Evolutionary conservation across 495 filamentous ascomycete species (phyloP), one percentile per base, ranked within the genome.

Genomic region (Penicillium coprophilum): DNA sequence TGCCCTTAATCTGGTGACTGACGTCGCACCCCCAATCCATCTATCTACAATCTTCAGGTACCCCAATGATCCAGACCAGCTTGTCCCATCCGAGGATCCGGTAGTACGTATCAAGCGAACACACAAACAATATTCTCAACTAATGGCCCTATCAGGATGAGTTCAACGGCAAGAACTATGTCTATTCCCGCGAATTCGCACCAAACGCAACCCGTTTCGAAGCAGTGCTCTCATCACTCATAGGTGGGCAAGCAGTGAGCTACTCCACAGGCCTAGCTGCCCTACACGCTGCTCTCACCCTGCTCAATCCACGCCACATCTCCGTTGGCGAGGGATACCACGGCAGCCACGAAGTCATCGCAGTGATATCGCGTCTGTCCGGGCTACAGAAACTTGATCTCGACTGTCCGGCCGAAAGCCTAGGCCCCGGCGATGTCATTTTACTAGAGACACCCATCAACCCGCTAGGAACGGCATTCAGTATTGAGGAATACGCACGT

Each of bases 361-460:
- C 67, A 0, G 68, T 96, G 13, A 72, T 91, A 32, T 59, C 75
- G 38, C 85, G 85, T 55, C 82, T 96, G 30, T 87, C 82, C 38
- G 84, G 85, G 0, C 77, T 90, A 17, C 64, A 82, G 45, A 77
- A 83, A 34, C 73, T 95, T 3, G 67, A 75, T 0, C 77, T 92
- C 11, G 77, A 86, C 60, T 83, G 81, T 39, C 48, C 76, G 2
- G 66, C 73, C 1, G 75, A 78, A 41, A 74, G 75, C 19, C 76
- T 90, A 4, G 70, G 75, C 4, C 62, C 75, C 4, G 92, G 92
- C 11, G 92, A 96, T 71, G 74, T 96, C 12, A 80, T 96, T 45
- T 88, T 94, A 61, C 72, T 96, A 36, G 92, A 96, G 68, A 96
- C 91, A 0, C 92, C 92, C 0, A 66, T 93, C 32, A 96, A 96